Percentiles rank a stretch among this genome's conserved stretches.
phyloP scores from a whole-genome alignment of 371 early-diverging fungal species.

The Actinomortierella wolfii region DNA sequence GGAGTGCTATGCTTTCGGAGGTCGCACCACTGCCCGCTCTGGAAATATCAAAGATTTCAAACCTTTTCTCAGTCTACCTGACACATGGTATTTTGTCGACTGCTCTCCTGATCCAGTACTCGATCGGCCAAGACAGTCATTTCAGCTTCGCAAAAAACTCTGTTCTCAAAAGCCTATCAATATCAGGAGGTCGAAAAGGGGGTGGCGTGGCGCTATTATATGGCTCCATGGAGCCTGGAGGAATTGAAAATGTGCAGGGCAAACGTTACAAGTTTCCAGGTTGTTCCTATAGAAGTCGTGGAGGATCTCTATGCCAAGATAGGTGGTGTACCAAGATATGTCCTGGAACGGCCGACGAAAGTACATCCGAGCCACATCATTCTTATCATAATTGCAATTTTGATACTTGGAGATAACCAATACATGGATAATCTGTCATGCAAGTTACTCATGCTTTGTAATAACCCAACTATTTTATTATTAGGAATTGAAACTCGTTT shows the following conservation, averaged over 20 bases:
- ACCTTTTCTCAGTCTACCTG: constrained; percentile 13
- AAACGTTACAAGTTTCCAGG: constrained; percentile 2
- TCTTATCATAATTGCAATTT: background rate
- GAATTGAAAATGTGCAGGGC: constrained; percentile 10
- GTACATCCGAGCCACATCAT: background rate
- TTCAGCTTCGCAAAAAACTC: constrained; percentile 27
- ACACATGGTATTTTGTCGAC: constrained; percentile 37
- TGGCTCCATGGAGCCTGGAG: constrained; percentile 8
- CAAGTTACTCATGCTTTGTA: background rate
- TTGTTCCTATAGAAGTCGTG: constrained; percentile 1
- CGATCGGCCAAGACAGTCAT: constrained; percentile 24
- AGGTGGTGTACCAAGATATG: constrained; percentile 17
- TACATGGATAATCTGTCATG: too few species aligned
- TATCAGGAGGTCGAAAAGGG: constrained; percentile 19
- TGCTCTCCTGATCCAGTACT: constrained; percentile 13
- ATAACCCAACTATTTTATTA: background rate
- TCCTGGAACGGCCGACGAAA: constrained; percentile 7
- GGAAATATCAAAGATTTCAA: constrained; percentile 21
- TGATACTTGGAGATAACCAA: background rate
- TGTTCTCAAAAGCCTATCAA: constrained; percentile 12
- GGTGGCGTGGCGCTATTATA: constrained; percentile 11
- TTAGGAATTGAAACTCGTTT: background rate
- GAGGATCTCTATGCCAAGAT: constrained; percentile 10
- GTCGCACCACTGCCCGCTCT: constrained; percentile 1
- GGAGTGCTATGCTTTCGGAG: constrained; percentile 11